phyloP scores from a whole-genome alignment of 2,329 filamentous ascomycete genomes.

The Blastomyces emzantsi region DNA sequence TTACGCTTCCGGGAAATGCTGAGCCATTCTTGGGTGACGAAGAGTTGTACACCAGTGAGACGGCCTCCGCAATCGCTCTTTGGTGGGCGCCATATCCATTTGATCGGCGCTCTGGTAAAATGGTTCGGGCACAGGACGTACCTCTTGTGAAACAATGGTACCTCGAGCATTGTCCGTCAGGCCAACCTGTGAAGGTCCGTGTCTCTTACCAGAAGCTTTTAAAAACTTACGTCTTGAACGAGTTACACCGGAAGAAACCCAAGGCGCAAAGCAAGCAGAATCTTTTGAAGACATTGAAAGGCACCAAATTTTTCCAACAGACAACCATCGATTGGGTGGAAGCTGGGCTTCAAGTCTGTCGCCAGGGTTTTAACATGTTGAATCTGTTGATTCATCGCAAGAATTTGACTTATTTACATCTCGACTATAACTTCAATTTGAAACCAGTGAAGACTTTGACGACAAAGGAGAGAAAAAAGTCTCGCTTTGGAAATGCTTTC shows the following conservation, averaged over 20 bases:
- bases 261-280: slow-evolving; percentile 96
- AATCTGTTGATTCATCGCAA: slow-evolving; percentile 97
- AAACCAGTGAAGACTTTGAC: slow-evolving; percentile 98
- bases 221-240: slow-evolving; percentile 93
- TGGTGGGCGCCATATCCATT: slow-evolving; percentile 99
- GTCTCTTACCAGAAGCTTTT: slow-evolving; percentile 98
- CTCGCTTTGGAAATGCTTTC: slow-evolving; percentile 96
- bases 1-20: slow-evolving; percentile 67
- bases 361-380: slow-evolving; percentile 98
- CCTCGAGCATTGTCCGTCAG: slow-evolving; percentile 83
- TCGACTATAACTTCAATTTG: slow-evolving; percentile 99
- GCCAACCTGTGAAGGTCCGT: slow-evolving; percentile 90
- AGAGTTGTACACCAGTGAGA: slow-evolving; percentile 80
- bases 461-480: slow-evolving; percentile 99
- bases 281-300: slow-evolving; percentile 77
- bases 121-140: slow-evolving; percentile 96
- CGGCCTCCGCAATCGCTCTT: slow-evolving; percentile 78
- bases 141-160: slow-evolving; percentile 98
- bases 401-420: slow-evolving; percentile 94
- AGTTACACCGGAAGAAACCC: slow-evolving; percentile 89
- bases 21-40: slow-evolving; percentile 88
- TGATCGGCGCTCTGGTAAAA: slow-evolving; percentile 82
- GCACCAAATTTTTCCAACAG: slow-evolving; percentile 99
- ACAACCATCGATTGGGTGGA: slow-evolving; percentile 99
- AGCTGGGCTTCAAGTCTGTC: slow-evolving; percentile 93